phyloP scores from a whole-genome alignment of 495 filamentous ascomycete species.

The Penicillium argentinense region DNA sequence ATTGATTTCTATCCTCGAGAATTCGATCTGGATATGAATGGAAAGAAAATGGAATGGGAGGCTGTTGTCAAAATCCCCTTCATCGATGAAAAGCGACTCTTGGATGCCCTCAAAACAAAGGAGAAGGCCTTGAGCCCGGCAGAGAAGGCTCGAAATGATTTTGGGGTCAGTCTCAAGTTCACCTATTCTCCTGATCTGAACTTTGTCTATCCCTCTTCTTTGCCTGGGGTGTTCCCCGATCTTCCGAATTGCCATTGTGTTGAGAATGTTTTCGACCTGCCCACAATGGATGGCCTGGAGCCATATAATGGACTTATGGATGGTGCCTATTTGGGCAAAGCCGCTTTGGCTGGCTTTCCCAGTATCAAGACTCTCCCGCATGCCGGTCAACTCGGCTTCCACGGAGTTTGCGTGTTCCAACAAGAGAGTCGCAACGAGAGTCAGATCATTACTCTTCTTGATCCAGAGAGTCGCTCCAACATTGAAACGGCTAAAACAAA shows the following conservation, averaged over 20 bases:
- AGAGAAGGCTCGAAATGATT: conserved; percentile 81
- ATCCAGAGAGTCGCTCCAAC: conserved; percentile 68
- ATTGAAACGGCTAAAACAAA: conserved; percentile 71
- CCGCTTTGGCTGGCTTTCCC: conserved; percentile 90
- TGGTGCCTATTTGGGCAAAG: conserved; percentile 78
- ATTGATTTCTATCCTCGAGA: conserved; percentile 98
- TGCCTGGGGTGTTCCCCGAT: conserved; percentile 90
- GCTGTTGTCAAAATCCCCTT: conserved; percentile 99
- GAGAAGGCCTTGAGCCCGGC: conserved; percentile 72
- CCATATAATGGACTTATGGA: conserved; percentile 81
- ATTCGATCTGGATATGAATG: conserved; percentile 98
- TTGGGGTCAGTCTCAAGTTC: conserved; percentile 91
- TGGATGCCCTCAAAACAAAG: conserved; percentile 80
- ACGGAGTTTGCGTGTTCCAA: conserved; percentile 95
- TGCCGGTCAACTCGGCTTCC: conserved; percentile 76
- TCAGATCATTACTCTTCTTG: conserved; percentile 83
- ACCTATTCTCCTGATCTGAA: conserved; percentile 75
- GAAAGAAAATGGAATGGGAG: conserved; percentile 99
- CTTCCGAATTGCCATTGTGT: conserved; percentile 84
- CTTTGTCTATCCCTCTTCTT: conserved; percentile 79
- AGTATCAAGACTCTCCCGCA: conserved; percentile 81
- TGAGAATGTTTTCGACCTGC: conserved; percentile 93
- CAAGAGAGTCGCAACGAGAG: conserved; percentile 96
- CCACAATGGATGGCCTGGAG: conserved; percentile 86
- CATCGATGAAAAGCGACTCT: conserved; percentile 84